Percentiles rank a stretch among this genome's conserved stretches.
These are phyloP conservation scores for Fraxinus excelsior DNA, from an alignment of 257 asterid species.

Conservation along the genomic window DNA sequence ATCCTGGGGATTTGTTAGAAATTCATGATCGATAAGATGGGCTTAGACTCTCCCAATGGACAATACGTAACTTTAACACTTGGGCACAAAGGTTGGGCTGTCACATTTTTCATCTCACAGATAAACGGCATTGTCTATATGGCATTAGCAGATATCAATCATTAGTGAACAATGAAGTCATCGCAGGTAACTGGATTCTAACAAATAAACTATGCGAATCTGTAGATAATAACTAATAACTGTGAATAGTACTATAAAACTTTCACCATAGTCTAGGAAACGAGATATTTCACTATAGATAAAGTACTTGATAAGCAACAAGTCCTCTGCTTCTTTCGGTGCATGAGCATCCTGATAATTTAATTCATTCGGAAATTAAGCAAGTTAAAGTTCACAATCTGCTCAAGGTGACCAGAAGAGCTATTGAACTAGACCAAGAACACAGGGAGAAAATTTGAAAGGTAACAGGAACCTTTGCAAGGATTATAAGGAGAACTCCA, in stretches of 20 bases:
- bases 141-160: not conserved
- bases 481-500: not conserved
- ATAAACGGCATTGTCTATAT: no score
- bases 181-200: not conserved
- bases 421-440: not conserved
- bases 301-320: conserved; percentile 6
- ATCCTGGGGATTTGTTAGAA: no score
- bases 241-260: not conserved
- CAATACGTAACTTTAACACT: no score
- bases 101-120: not conserved
- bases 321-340: conserved; percentile 9
- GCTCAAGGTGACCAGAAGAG: not conserved
- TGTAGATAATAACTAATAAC: not conserved
- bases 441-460: not conserved
- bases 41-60: no score
- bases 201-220: not conserved
- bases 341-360: not conserved
- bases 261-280: conserved; percentile 20
- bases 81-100: no score
- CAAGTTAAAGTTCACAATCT: not conserved
- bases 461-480: not conserved
- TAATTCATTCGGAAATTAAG: no score
- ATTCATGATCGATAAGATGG: no score
- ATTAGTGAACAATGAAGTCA: not conserved
- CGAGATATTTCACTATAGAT: not conserved